Conservation (phyloP, 2,329 filamentous ascomycete species). For the Cladophialophora immunda region DNA sequence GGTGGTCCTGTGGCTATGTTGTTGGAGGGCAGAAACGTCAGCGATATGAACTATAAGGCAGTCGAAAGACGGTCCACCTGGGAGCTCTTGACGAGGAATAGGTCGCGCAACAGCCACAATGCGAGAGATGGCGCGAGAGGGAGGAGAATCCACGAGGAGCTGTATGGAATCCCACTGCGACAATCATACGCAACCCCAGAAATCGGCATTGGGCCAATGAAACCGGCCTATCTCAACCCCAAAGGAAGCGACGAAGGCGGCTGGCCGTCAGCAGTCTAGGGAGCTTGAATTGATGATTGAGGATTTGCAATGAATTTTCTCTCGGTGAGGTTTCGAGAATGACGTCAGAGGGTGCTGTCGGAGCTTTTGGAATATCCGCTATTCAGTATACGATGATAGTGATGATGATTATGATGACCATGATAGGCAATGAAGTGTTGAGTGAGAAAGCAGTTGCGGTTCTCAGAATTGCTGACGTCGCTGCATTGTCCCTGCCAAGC, state of each 20-base stretch:
- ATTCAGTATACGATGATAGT: background rate
- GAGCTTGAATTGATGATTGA: background rate
- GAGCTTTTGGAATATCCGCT: background rate
- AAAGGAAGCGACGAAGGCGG: background rate
- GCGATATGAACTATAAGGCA: background rate
- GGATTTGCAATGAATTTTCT: background rate
- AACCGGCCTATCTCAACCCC: background rate
- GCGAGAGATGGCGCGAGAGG: background rate
- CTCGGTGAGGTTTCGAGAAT: background rate
- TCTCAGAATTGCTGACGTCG: background rate
- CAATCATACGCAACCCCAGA: background rate
- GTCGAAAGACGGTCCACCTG: background rate
- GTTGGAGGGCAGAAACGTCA: conserved; percentile 12
- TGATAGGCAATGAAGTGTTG: background rate
- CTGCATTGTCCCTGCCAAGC: background rate
- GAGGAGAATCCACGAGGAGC: background rate
- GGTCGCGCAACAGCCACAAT: background rate
- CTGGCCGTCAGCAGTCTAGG: background rate
- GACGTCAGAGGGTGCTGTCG: background rate
- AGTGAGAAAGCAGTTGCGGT: no score
- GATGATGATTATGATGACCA: background rate
- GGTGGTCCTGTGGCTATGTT: conserved; percentile 15
- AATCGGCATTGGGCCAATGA: background rate
- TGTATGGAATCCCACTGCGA: background rate
- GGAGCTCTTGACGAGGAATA: background rate